Conservation (phyloP, 257 asterid species). For the Verbascum thapsus region DNA sequence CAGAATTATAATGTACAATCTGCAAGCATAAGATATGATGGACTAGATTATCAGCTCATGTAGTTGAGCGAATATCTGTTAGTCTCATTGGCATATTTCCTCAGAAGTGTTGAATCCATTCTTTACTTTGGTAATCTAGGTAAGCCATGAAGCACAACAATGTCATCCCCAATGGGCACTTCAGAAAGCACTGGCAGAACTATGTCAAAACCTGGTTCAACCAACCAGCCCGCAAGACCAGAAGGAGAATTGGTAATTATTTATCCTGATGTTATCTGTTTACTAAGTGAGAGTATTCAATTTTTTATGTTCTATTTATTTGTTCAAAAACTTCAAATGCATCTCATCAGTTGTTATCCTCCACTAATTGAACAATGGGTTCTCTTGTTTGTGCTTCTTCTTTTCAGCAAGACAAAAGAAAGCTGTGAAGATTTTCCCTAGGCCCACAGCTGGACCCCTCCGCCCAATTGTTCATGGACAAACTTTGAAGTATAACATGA, state of each 20-base stretch:
- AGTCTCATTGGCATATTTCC: not conserved
- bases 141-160: constrained; percentile 80
- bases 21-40: not conserved
- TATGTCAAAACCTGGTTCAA: constrained; percentile 81
- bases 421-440: constrained; percentile 72
- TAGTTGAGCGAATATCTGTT: too few species aligned
- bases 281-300: not conserved
- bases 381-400: constrained; percentile 17
- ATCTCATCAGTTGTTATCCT: not conserved
- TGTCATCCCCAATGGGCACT: constrained; percentile 74
- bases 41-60: not conserved
- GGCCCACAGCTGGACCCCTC: constrained; percentile 74
- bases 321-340: too few species aligned
- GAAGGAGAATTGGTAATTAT: constrained; percentile 61
- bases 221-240: constrained; percentile 82
- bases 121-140: constrained; percentile 32
- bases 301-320: not conserved
- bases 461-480: constrained; percentile 77
- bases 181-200: constrained; percentile 83
- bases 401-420: constrained; percentile 68
- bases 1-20: too few species aligned
- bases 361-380: not conserved
- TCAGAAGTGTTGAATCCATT: not conserved
- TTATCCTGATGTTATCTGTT: not conserved
- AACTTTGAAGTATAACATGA: constrained; percentile 79